phyloP scores from a whole-genome alignment of 192 early-diverging fungal species.

The Cetraspora pellucida region DNA sequence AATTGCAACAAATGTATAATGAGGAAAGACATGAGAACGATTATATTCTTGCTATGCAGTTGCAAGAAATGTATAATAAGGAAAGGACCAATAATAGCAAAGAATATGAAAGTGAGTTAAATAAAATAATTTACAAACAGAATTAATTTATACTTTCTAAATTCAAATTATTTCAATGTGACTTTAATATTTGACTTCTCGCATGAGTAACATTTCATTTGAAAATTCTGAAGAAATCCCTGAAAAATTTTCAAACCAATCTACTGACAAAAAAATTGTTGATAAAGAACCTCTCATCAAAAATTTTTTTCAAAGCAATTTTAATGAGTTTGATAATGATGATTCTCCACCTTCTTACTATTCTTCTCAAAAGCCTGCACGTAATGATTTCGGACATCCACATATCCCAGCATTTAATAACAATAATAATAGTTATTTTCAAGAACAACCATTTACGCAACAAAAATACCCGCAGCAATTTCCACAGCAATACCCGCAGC shows the following conservation, averaged over 20 bases:
- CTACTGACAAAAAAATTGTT: no score
- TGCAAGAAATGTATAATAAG: neutral
- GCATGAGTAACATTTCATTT: neutral
- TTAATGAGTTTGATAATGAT: neutral
- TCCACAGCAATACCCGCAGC: no score
- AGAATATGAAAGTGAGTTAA: neutral
- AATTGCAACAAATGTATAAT: no score
- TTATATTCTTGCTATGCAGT: neutral
- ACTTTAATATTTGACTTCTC: neutral
- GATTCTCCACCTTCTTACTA: neutral
- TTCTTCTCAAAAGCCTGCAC: neutral
- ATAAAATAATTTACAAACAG: neutral
- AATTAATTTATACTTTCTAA: neutral
- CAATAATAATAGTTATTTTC: neutral
- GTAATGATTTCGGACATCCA: neutral
- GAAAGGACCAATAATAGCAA: neutral
- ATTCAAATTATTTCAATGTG: neutral
- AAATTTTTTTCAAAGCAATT: neutral
- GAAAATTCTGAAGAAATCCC: neutral
- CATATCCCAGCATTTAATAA: neutral
- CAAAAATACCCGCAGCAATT: no score
- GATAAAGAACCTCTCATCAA: neutral
- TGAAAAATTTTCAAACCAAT: no score
- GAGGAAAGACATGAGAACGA: neutral
- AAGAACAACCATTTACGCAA: no score